Conservation (phyloP, 768 basidiomycete genomes). For the Omphalotus guepiniiformis region DNA sequence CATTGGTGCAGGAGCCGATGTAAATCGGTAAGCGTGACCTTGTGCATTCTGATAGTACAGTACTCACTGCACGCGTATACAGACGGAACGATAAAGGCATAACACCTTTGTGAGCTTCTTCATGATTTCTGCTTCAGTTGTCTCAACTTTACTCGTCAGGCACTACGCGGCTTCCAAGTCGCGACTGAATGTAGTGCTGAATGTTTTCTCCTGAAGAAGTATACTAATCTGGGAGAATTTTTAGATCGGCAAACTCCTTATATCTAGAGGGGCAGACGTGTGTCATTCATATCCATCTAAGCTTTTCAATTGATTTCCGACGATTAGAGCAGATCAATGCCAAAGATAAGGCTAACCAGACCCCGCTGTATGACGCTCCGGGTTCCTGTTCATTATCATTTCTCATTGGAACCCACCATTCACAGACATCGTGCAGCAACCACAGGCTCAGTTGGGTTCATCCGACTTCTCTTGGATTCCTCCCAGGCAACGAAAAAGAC, state of each 20-base stretch:
- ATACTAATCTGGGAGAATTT: conserved; percentile 24
- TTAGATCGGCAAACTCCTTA: conserved; percentile 84
- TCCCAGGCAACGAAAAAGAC: conserved; percentile 73
- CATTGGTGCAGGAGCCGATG: conserved; percentile 77
- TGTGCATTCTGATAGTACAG: conserved; percentile 16
- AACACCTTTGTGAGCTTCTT: conserved; percentile 65
- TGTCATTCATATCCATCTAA: conserved; percentile 30
- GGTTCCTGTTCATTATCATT: conserved; percentile 18
- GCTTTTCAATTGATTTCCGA: conserved; percentile 27
- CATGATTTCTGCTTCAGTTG: conserved; percentile 2
- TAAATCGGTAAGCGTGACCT: conserved; percentile 44
- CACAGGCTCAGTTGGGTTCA: conserved; percentile 88
- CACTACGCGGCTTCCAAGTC: conserved; percentile 95
- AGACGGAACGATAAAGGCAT: conserved; percentile 79
- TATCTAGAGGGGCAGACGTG: conserved; percentile 89
- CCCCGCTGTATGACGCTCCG: conserved; percentile 65
- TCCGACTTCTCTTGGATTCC: conserved; percentile 79
- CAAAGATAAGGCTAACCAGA: conserved; percentile 89
- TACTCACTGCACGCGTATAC: conserved; percentile 18
- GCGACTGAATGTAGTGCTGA: conserved; percentile 68
- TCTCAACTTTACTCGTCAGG: conserved; percentile 34
- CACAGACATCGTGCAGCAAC: conserved; percentile 92
- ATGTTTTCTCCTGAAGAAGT: conserved; percentile 22
- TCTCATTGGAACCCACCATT: conserved; percentile 15
- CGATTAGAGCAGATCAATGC: conserved; percentile 75